Evolutionary conservation across 371 early-diverging fungal genomes (phyloP), one percentile per base, ranked within the genome.

Genomic region (Mucor mucedo): DNA sequence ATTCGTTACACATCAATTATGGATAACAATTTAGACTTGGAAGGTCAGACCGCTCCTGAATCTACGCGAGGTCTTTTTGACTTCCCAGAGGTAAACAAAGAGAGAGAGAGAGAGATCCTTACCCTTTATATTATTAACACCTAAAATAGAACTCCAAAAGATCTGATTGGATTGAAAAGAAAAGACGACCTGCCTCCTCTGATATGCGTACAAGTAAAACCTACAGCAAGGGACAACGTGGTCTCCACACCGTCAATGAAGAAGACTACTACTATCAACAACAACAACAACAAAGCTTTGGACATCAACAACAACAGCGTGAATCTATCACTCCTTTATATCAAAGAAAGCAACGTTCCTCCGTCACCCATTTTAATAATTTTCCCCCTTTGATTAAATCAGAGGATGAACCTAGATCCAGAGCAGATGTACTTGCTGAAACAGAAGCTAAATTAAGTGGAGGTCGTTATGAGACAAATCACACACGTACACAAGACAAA

Each of bases 31-130:
- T 62, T 72, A 52, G 79, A 72, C 65, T 48, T 80, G 42, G 71
- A 80, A 53, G 77, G 76, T 16, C 82, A 82, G 57, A 82, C 82
- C 11, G 82, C 82, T 21, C 82, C 82, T 30, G 82, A 82, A 66
- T 82, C 82, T 16, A 82, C 82, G 27, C 74, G 77, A 56, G 82
- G 82, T 10, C 52, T 82, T 9, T 82, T 82, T 67, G 82, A 76
- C 67, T 38, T 53, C 13, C 76, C 76, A 52, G 75, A 75, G 48
- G 65, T 66, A 50, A 16, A 45, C 11, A 42, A 42, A 42, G 6
- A 42, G 10, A 9, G 10, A 10, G 42, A 9, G 42, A 9, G 10
- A 10, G 42, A 9, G 42, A 9, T 42, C 14, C 4, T 42, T 42
- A 4, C 4, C 4, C 6, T 4, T n/a, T 42, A 42, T 42, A 3